Base-by-base conservation (phyloP, 805 yeast genomes). In the Maudiozyma barnettii region DNA sequence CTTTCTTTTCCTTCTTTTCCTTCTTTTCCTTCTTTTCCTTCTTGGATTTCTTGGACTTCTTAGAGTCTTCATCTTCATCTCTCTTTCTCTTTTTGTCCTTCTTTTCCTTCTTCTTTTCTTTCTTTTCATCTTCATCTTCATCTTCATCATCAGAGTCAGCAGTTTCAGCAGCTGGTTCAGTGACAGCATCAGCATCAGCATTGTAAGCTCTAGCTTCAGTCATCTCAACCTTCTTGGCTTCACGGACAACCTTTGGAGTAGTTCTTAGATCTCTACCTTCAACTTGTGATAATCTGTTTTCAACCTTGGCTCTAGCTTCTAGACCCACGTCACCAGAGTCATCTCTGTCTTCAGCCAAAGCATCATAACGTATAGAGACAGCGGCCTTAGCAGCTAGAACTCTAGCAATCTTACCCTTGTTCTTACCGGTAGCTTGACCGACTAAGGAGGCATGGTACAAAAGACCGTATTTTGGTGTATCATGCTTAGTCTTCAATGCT, bases 341-440 rank as follows among this genome's bases (percentile, higher is more conserved):
- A 59, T 88, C 95, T 70, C 97, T 81, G 61, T 93, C 98, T 74
- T 93, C 99, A 54, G 97, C 84, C 52, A 93, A 75, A 30, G 97
- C 95, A 73, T 93, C 99, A 68, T 85, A 91, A 76, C 99, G 86
- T 59, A 91, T 75, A 52, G 96, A 86, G 61, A 93, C 95, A 47
- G 99, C 95, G 57, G 97, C 95, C 75, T 93, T 93, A 50, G 98
- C 98, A 59, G 99, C 99, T 54, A 93, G 79, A 57, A 93, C 96
- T 75, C 99, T 84, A 49, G 99, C 98, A 67, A 93, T 88, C 76
- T 90, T 93, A 75, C 99, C 99, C 78, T 93, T 93, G 75, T 93
- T 93, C 72, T 85, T 85, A 71, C 96, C 96, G 45, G 95, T 78
- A 49, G 99, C 99, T 76, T 91, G 96, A 55, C 99, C 99, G 57